Conservation (phyloP, 2,329 filamentous ascomycete genomes). For the Venturia pyrina region DNA sequence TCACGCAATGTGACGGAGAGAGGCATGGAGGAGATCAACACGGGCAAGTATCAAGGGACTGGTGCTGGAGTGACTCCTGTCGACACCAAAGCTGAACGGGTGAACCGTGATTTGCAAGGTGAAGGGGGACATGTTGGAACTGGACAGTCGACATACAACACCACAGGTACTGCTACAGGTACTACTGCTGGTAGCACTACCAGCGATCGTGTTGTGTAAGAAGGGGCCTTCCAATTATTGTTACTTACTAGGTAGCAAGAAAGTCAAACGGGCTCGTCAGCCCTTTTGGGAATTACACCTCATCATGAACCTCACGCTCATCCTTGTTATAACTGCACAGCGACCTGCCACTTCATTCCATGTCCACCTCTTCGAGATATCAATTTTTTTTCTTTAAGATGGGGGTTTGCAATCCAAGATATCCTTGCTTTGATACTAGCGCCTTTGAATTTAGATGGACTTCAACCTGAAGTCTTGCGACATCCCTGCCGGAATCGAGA, state of each 20-base stretch:
- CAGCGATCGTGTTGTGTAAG: neutral
- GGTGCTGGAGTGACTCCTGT: conserved; percentile 22
- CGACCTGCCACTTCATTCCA: no score
- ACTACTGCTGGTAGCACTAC: neutral
- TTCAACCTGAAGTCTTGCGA: no score
- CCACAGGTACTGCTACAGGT: neutral
- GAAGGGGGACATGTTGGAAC: conserved; percentile 11
- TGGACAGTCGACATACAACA: neutral
- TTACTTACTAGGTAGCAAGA: neutral
- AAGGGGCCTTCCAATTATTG: neutral
- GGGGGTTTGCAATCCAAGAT: no score
- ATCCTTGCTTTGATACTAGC: no score
- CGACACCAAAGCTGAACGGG: conserved; percentile 20
- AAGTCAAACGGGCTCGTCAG: no score
- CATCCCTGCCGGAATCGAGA: no score
- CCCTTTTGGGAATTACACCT: no score
- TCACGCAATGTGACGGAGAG: conserved; percentile 23
- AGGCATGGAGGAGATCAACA: conserved; percentile 26
- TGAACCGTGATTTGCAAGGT: conserved; percentile 18
- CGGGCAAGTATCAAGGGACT: conserved; percentile 22
- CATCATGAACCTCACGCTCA: no score
- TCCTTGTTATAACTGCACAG: no score
- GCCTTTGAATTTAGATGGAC: no score
- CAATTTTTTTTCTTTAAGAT: no score
- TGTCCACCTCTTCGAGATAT: no score